Conservation (phyloP, 768 basidiomycete genomes). For the Rhodotorula taiwanensis region DNA sequence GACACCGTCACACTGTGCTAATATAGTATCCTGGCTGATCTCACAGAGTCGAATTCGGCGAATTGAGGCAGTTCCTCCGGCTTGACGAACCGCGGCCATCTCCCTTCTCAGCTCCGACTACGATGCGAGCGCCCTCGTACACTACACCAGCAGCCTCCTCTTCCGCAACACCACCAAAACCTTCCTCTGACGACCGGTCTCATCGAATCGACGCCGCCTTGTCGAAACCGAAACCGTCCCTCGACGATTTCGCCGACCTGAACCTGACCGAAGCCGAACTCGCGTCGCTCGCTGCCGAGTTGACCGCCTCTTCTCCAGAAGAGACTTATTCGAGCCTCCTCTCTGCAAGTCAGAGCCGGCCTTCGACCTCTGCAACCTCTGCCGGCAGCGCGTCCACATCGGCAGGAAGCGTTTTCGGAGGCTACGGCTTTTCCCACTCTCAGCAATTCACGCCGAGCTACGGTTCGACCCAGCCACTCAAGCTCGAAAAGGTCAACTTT, state of each 20-base stretch:
- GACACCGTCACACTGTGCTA: too few relatives aligned
- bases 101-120: background rate
- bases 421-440: background rate
- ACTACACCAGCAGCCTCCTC: too few relatives aligned
- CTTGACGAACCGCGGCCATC: background rate
- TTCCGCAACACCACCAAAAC: background rate
- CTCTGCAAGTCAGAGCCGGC: too few relatives aligned
- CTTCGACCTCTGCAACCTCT: background rate
- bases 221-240: constrained; percentile 6
- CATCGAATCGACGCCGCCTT: background rate
- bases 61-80: constrained; percentile 33
- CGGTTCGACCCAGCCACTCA: constrained; percentile 15
- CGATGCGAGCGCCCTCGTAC: too few relatives aligned
- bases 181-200: too few relatives aligned
- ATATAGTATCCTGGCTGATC: too few relatives aligned
- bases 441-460: background rate
- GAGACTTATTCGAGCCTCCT: constrained; percentile 20
- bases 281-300: constrained; percentile 24
- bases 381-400: background rate
- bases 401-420: background rate
- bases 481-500: constrained; percentile 19
- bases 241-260: constrained; percentile 35
- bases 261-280: constrained; percentile 24
- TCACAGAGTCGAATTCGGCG: constrained; percentile 39
- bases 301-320: background rate